phyloP scores from a whole-genome alignment of 1,284 basidiomycete genomes.

The Chiua sp. region DNA sequence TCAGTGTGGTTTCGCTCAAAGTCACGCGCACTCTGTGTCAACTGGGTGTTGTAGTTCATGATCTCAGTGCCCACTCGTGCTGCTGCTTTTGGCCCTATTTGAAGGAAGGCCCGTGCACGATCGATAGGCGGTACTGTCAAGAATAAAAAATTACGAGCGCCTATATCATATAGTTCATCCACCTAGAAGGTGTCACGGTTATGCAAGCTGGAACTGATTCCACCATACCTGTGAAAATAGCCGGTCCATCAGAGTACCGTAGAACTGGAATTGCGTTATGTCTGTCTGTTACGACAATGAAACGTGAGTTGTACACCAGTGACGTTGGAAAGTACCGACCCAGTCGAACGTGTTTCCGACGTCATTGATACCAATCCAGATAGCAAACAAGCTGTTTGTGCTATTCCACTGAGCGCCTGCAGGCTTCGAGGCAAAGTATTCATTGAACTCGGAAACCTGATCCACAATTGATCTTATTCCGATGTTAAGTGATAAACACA shows the following conservation, averaged over 20 bases:
- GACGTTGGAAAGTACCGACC: conserved; percentile 40
- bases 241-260: conserved; percentile 55
- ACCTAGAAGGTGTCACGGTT: conserved; percentile 42
- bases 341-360: conserved; percentile 59
- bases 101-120: conserved; percentile 58
- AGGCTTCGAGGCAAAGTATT: conserved; percentile 56
- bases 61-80: conserved; percentile 47
- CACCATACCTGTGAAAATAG: conserved; percentile 58
- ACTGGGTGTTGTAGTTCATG: conserved; percentile 56
- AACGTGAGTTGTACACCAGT: background rate
- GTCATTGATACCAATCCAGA: conserved; percentile 75
- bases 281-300: conserved; percentile 47
- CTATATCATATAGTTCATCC: conserved; percentile 55
- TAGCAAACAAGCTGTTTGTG: conserved; percentile 59
- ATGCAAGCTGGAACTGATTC: background rate
- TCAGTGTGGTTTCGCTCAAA: conserved; percentile 51
- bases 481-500: background rate
- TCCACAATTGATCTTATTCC: conserved; percentile 62
- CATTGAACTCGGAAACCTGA: conserved; percentile 62
- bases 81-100: conserved; percentile 49
- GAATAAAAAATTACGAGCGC: conserved; percentile 69
- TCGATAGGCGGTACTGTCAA: conserved; percentile 70
- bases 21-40: conserved; percentile 41
- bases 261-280: conserved; percentile 56
- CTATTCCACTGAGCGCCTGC: conserved; percentile 57